A percentile compares a stretch with the other conserved stretches of the same genome.
Conservation (phyloP, 1,284 basidiomycete genomes). For the Malassezia yamatoensis region DNA sequence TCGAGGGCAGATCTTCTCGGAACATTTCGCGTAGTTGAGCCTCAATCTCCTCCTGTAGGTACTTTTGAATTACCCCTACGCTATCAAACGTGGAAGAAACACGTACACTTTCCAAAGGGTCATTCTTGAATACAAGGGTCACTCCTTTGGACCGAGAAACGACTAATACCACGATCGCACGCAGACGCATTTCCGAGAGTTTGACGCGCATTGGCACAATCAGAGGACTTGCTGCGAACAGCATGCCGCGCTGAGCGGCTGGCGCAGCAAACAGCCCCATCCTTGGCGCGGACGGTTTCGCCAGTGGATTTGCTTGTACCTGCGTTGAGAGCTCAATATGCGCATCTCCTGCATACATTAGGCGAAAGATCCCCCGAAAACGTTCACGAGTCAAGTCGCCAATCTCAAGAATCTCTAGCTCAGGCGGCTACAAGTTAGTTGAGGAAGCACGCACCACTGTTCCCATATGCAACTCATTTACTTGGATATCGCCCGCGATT, state of each 20-base stretch:
- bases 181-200: slow-evolving; percentile 84
- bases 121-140: slow-evolving; percentile 98
- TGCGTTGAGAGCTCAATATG: slow-evolving; percentile 90
- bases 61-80: slow-evolving; percentile 83
- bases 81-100: slow-evolving; percentile 97
- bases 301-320: slow-evolving; percentile 90
- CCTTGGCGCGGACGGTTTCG: slow-evolving; percentile 48
- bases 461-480: slow-evolving; percentile 95
- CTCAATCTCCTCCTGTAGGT: slow-evolving; percentile 66
- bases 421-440: slow-evolving; percentile 64
- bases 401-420: slow-evolving; percentile 92
- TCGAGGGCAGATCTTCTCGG: slow-evolving; percentile 86
- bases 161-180: slow-evolving; percentile 92
- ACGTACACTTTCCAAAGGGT: slow-evolving; percentile 92
- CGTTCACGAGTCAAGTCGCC: slow-evolving; percentile 91
- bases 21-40: slow-evolving; percentile 96
- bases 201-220: slow-evolving; percentile 90
- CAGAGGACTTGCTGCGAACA: slow-evolving; percentile 44
- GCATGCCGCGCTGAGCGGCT: slow-evolving; percentile 35
- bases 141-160: slow-evolving; percentile 92
- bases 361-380: slow-evolving; percentile 90
- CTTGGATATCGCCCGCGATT: slow-evolving; percentile 92
- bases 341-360: slow-evolving; percentile 92
- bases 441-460: slow-evolving; percentile 61
- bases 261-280: slow-evolving; percentile 31